Evolutionary conservation across 2,329 filamentous ascomycete species (phyloP).

Genomic region (Cryphonectria radicalis): DNA sequence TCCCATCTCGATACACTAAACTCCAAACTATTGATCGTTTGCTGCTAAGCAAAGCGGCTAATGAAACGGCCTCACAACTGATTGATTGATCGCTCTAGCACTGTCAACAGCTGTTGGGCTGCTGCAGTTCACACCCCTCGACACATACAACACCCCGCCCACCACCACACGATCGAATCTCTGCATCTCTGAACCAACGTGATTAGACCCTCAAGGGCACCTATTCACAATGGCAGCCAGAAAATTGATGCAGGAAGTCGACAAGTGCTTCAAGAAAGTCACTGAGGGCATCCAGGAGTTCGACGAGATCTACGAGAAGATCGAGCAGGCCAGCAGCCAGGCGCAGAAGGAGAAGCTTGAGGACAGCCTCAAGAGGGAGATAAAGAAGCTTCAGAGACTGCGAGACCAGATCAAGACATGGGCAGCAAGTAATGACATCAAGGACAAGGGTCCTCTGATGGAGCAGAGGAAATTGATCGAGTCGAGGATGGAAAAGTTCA

Average conservation of each 20-base stretch:
- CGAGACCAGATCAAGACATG: constrained; percentile 99
- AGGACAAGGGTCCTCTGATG: constrained; percentile 94
- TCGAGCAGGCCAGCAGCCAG: constrained; percentile 86
- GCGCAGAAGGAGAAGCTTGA: constrained; percentile 98
- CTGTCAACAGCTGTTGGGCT: not conserved
- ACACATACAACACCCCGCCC: not conserved
- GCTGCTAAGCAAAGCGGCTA: not conserved
- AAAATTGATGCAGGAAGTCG: constrained; percentile 97
- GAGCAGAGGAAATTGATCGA: constrained; percentile 97
- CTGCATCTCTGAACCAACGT: not conserved
- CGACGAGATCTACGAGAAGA: constrained; percentile 96
- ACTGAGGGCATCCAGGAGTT: constrained; percentile 90
- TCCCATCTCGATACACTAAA: not conserved
- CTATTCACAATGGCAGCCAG: constrained; percentile 79
- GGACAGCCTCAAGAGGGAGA: constrained; percentile 97
- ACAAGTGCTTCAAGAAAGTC: constrained; percentile 99
- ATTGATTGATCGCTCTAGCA: not conserved
- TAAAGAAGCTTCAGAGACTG: constrained; percentile 98
- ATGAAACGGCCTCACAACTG: not conserved
- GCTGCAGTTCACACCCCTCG: not conserved
- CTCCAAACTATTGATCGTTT: not conserved
- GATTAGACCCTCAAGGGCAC: constrained; percentile 17
- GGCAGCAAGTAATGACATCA: constrained; percentile 98
- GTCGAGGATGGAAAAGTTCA: constrained; percentile 99
- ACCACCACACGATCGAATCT: not conserved